Percentiles rank a stretch among this genome's conserved stretches.
These are phyloP conservation scores for Diospyros lotus DNA, from an alignment of 148 eudicot species.

Conservation along the genomic window DNA sequence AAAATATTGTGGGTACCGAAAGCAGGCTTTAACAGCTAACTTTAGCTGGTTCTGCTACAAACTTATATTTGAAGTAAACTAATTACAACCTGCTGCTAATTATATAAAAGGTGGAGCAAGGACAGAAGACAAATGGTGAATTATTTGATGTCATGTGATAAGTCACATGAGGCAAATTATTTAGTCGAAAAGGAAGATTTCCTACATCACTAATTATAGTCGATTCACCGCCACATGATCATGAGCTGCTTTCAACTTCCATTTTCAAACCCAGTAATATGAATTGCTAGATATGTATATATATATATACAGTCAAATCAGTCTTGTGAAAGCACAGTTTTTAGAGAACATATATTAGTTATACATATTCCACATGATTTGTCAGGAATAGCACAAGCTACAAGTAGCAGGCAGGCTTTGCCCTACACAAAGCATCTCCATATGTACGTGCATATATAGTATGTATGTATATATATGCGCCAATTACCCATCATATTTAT, in stretches of 20 bases:
- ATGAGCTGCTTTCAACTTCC: constrained; percentile 24
- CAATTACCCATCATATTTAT: neutral
- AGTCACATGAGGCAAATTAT: constrained; percentile 45
- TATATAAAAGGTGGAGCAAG: constrained; percentile 21
- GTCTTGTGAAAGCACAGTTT: constrained; percentile 1
- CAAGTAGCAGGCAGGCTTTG: constrained; percentile 12
- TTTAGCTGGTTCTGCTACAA: constrained; percentile 19
- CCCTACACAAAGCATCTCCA: constrained; percentile 13
- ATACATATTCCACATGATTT: constrained; percentile 22
- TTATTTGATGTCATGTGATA: constrained; percentile 40
- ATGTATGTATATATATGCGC: constrained; percentile 17
- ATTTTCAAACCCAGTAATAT: constrained; percentile 8
- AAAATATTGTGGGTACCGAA: neutral
- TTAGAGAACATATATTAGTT: constrained; percentile 1
- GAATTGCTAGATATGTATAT: no score
- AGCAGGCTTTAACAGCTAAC: constrained; percentile 25
- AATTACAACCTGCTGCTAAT: neutral
- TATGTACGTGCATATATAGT: constrained; percentile 11
- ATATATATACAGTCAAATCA: neutral
- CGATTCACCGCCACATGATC: constrained; percentile 25
- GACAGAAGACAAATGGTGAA: neutral
- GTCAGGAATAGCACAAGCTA: constrained; percentile 22
- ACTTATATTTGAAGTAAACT: constrained; percentile 5
- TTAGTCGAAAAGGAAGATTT: constrained; percentile 13
- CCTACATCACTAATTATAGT: constrained; percentile 12